Conservation (phyloP, 2,329 filamentous ascomycete genomes). For the Phaeosphaeriaceae sp. region DNA sequence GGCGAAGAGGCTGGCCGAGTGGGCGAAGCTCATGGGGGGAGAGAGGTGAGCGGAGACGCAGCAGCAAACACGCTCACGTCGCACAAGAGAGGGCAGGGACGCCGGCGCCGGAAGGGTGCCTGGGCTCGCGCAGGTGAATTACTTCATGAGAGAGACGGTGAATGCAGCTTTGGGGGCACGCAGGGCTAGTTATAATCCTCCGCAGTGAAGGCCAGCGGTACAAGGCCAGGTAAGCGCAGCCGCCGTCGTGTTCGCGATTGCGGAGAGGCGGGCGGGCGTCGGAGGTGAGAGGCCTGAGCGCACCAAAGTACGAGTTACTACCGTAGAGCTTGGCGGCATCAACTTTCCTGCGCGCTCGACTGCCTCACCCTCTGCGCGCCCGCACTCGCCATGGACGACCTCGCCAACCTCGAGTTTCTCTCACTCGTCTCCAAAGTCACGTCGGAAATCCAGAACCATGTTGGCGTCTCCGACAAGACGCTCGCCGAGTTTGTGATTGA, state of each 20-base stretch:
- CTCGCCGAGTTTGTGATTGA: conserved; percentile 96
- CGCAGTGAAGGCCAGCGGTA: background rate
- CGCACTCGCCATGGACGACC: conserved; percentile 75
- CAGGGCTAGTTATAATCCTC: background rate
- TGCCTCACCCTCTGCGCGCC: conserved; percentile 8
- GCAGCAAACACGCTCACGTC: conserved; percentile 4
- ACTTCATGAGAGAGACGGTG: background rate
- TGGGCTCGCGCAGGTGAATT: background rate
- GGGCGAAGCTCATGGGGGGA: conserved; percentile 17
- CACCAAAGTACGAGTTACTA: too few species aligned
- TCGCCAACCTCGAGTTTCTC: conserved; percentile 88
- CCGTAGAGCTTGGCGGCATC: conserved; percentile 3
- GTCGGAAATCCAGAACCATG: conserved; percentile 91
- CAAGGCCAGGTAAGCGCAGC: background rate
- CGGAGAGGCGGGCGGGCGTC: conserved; percentile 27
- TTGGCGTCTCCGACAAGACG: conserved; percentile 91
- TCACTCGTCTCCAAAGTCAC: conserved; percentile 95
- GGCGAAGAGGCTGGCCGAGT: conserved; percentile 25
- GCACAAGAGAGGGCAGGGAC: conserved; percentile 1
- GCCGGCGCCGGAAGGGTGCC: background rate
- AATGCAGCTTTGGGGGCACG: background rate
- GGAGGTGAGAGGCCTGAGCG: conserved; percentile 28
- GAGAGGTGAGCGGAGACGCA: conserved; percentile 4
- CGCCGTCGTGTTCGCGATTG: too few species aligned
- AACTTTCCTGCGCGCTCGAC: conserved; percentile 10